Evolutionary conservation across 306 rosid species (phyloP).

Genomic region (Potentilla sterilis): DNA sequence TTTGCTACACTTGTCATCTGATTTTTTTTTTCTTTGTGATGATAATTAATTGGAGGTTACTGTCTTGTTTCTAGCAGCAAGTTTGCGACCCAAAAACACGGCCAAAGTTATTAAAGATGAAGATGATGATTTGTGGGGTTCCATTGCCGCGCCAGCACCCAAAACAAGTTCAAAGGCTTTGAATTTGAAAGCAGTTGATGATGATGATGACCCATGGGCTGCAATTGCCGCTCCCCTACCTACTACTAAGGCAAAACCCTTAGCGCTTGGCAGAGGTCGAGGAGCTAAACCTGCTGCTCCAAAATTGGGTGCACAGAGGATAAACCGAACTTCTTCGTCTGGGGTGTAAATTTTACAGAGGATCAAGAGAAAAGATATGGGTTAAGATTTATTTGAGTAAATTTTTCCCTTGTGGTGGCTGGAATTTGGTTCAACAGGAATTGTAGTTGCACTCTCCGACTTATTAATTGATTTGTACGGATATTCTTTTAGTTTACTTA

Average conservation of each 20-base stretch:
- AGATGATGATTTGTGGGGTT: slow-evolving; percentile 86
- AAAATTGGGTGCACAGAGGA: slow-evolving; percentile 88
- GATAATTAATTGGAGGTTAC: slow-evolving; percentile 14
- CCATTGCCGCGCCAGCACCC: slow-evolving; percentile 95
- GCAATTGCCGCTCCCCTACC: slow-evolving; percentile 97
- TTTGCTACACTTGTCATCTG: neutral
- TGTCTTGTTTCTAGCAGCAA: slow-evolving; percentile 39
- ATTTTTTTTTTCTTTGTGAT: neutral
- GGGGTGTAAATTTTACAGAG: slow-evolving; percentile 49
- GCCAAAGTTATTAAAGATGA: slow-evolving; percentile 50
- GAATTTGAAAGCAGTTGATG: slow-evolving; percentile 58
- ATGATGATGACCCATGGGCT: slow-evolving; percentile 90
- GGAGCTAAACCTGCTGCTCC: slow-evolving; percentile 76
- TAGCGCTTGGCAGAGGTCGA: slow-evolving; percentile 63
- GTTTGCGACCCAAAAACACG: slow-evolving; percentile 50
- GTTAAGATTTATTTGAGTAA: slow-evolving; percentile 15
- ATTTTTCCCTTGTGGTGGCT: slow-evolving; percentile 30
- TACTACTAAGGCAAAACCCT: slow-evolving; percentile 75
- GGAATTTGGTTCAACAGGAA: slow-evolving; percentile 19
- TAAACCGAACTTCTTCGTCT: slow-evolving; percentile 69
- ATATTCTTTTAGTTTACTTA: slow-evolving; percentile 17
- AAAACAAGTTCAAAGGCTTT: slow-evolving; percentile 51
- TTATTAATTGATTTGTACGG: slow-evolving; percentile 32
- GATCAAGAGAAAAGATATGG: slow-evolving; percentile 18
- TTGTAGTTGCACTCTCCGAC: slow-evolving; percentile 7